Percentiles rank a stretch among this genome's conserved stretches.
phyloP scores from a whole-genome alignment of 495 filamentous ascomycete genomes.

The Symbiotaphrina buchneri region DNA sequence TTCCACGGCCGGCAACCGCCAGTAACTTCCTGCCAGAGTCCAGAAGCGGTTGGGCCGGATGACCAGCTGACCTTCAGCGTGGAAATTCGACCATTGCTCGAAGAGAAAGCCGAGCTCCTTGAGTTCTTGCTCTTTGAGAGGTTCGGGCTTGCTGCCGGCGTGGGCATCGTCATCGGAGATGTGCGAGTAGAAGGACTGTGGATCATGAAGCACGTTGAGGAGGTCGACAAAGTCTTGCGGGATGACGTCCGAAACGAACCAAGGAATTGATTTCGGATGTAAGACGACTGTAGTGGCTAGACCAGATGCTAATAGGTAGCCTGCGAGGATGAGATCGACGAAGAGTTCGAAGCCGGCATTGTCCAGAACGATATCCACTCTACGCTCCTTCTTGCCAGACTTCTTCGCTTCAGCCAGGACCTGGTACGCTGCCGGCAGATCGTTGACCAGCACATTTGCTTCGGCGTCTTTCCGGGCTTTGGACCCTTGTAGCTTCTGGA shows the following conservation, averaged over 20 bases:
- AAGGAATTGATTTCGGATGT: conserved; percentile 82
- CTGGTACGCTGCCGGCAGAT: conserved; percentile 50
- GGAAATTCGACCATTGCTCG: conserved; percentile 51
- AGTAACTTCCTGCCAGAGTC: conserved; percentile 68
- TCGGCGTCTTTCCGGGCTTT: conserved; percentile 65
- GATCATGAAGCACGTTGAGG: conserved; percentile 49
- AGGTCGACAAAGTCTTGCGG: conserved; percentile 65
- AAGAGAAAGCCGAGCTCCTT: conserved; percentile 55
- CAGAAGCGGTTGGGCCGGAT: conserved; percentile 72
- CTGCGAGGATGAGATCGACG: conserved; percentile 78
- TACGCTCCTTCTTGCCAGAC: conserved; percentile 29
- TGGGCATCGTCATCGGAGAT: conserved; percentile 39
- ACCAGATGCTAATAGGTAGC: conserved; percentile 60
- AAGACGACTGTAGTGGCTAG: conserved; percentile 76
- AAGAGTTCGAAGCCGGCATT: conserved; percentile 95
- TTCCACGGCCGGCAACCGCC: conserved; percentile 52
- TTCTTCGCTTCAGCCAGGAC: conserved; percentile 36
- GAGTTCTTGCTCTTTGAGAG: conserved; percentile 42
- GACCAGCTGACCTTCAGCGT: conserved; percentile 60
- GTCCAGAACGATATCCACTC: conserved; percentile 84
- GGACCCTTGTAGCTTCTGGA: conserved; percentile 84
- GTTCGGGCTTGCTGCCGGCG: conserved; percentile 25
- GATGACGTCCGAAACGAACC: conserved; percentile 93
- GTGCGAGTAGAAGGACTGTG: conserved; percentile 47
- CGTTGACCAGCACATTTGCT: conserved; percentile 75